Conservation (phyloP, 73 alveolate species). For the Urostyla sp. region DNA sequence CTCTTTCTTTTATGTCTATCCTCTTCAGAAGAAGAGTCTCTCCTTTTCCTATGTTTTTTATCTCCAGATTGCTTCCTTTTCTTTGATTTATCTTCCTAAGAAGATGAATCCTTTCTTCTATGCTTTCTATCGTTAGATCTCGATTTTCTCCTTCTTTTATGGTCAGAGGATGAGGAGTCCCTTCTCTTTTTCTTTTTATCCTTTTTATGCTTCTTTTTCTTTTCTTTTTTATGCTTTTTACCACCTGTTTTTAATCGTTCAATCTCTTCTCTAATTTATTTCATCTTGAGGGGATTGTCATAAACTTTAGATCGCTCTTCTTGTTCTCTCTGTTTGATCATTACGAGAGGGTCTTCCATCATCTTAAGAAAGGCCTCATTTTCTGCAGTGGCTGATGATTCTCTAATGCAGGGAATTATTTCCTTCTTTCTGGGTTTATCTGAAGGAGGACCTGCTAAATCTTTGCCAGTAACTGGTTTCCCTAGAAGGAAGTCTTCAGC, state of each 20-base stretch:
- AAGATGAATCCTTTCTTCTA: neutral
- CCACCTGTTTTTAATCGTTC: slow-evolving; percentile 46
- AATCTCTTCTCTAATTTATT: slow-evolving; percentile 33
- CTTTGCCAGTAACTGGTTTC: slow-evolving; percentile 58
- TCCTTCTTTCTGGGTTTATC: slow-evolving; percentile 13
- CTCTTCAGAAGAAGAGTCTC: slow-evolving; percentile 1
- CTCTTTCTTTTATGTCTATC: neutral
- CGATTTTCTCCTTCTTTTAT: neutral
- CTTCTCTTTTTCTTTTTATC: slow-evolving; percentile 7
- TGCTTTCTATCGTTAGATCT: neutral
- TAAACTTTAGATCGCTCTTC: slow-evolving; percentile 23
- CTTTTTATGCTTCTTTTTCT: slow-evolving; percentile 46
- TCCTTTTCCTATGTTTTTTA: neutral
- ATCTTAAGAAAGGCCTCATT: slow-evolving; percentile 57
- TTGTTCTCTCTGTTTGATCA: slow-evolving; percentile 39
- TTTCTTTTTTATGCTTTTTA: slow-evolving; percentile 21
- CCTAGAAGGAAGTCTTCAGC: slow-evolving; percentile 87
- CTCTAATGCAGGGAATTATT: slow-evolving; percentile 9
- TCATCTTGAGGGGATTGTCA: slow-evolving; percentile 51
- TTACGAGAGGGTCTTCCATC: slow-evolving; percentile 67
- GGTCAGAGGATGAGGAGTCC: neutral
- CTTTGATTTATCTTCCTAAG: neutral
- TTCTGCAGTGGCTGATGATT: slow-evolving; percentile 37
- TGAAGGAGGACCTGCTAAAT: neutral
- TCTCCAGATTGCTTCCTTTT: neutral